Base-by-base conservation (phyloP, 768 basidiomycete species). In the Boletus reticuloceps region DNA sequence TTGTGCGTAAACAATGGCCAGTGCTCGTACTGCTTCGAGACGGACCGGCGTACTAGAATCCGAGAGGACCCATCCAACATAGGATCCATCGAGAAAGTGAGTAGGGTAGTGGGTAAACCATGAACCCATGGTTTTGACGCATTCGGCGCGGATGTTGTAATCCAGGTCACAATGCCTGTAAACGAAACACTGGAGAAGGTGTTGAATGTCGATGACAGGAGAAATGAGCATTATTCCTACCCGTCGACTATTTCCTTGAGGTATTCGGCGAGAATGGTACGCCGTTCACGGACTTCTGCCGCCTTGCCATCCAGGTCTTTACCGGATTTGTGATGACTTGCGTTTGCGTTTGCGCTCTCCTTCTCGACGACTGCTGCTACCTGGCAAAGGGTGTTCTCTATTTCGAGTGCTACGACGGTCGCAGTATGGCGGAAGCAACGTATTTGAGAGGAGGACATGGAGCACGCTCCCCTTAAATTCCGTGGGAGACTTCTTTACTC, bases 101-200 rank as follows among this genome's bases (percentile, higher is more conserved):
- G 86, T 83, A 0, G 95, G 91, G 64, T 93, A 89, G 64, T 85
- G 87, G 58, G 85, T 87, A 72, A 98, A 92, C 92, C 94, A 98
- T 5, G 81, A 72, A 0, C 94, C 94, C 60, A 99, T 83, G 10
- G 95, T 83, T 22, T 82, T 85, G 49, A 96, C 85, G 65, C 97
- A 98, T 66, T 98, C 97, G 0, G 93, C 82, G 5, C 97, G 91
- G 63, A 99, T 98, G 51, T 82, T 82, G 1, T 87, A 82, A 64
- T 99, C 96, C 39, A 90, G 77, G 66, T 99, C 97, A 39, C 96
- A 91, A 69, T 95, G 98, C 16, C 97, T 89, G 70, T 98, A 91
- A 5, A 99, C 88, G 67, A 98, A 13, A 98, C 91, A 22, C 96
- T 96, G 65, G 6, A 49, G 43, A 47, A 41, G 17, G 55, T 27